Base-by-base conservation (phyloP, 331 rosid genomes). In the Malus hybrid region DNA sequence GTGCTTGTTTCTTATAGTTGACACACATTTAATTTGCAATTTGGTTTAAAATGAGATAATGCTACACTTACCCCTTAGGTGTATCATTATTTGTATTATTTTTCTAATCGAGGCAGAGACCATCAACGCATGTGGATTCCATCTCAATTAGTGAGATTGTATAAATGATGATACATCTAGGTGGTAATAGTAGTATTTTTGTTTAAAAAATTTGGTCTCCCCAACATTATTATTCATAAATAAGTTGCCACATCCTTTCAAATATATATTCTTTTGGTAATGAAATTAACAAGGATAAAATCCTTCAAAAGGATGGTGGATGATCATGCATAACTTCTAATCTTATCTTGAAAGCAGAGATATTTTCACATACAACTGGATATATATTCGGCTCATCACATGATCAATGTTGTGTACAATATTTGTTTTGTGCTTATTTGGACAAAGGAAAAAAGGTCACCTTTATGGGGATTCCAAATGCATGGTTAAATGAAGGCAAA, bases 101-200 rank as follows among this genome's bases (percentile, higher is more conserved):
- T 3, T 3, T 42, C 1, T 42, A 42, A 42, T 42, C 0, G 46
- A 42, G 5, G 1, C 0, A 42, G 1, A 1, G 0, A 0, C 0
- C 13, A 1, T 3, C 46, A 42, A 42, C 1, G 13, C 4, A 42
- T 42, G 5, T 42, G 13, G 1, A 42, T 42, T 42, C 1, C 13
- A 42, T 42, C 5, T 42, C 1, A 0, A 42, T 42, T 42, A 42
- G 13, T 0, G 1, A 42, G 1, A 42, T 42, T 0, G 1, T 42
- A 42, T 1, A 42, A 42, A 42, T 42, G 0, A 42, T 42, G 46
- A 0, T 42, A 42, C 13, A 10, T 10, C 46, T 3, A 42, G 0
- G 0, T 42, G 1, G 0, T 42, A 42, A 42, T 0, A 42, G 13
- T 42, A 10, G 4, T 0, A 0, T 42, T 42, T 42, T 42, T 42